A percentile compares a stretch with the other conserved stretches of the same genome.
Evolutionary conservation across 2,329 filamentous ascomycete species (phyloP).

Genomic region (Fusarium citri): DNA sequence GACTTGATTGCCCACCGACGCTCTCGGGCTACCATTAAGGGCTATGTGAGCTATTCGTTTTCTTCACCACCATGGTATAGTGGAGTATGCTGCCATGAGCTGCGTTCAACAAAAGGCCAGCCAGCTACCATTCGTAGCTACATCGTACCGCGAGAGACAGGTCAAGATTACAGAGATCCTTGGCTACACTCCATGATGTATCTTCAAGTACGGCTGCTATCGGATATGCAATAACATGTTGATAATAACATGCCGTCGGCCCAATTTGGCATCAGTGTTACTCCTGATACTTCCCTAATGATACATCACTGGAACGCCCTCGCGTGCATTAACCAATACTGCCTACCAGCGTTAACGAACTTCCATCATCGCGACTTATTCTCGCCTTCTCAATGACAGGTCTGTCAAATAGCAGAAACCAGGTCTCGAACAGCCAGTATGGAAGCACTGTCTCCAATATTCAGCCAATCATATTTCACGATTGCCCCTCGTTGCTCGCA

Average conservation of each 20-base stretch:
- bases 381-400: background rate
- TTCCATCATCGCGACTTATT: background rate
- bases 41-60: conserved; percentile 2
- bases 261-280: conserved; percentile 2
- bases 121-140: background rate
- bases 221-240: background rate
- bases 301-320: background rate
- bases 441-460: conserved; percentile 11
- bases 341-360: background rate
- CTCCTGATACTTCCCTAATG: conserved; percentile 1
- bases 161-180: conserved; percentile 4
- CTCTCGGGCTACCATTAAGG: conserved; percentile 24
- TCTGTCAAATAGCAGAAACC: conserved; percentile 11
- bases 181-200: conserved; percentile 4
- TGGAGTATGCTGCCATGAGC: background rate
- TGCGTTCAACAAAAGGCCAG: background rate
- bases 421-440: conserved; percentile 7
- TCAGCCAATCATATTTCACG: conserved; percentile 10
- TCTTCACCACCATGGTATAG: background rate
- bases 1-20: conserved; percentile 7
- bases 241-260: conserved; percentile 10
- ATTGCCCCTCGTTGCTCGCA: conserved; percentile 23
- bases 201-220: background rate
- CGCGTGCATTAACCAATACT: background rate
- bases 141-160: background rate